Conservation (phyloP, 768 basidiomycete genomes). For the Pulveroboletus ravenelii region DNA sequence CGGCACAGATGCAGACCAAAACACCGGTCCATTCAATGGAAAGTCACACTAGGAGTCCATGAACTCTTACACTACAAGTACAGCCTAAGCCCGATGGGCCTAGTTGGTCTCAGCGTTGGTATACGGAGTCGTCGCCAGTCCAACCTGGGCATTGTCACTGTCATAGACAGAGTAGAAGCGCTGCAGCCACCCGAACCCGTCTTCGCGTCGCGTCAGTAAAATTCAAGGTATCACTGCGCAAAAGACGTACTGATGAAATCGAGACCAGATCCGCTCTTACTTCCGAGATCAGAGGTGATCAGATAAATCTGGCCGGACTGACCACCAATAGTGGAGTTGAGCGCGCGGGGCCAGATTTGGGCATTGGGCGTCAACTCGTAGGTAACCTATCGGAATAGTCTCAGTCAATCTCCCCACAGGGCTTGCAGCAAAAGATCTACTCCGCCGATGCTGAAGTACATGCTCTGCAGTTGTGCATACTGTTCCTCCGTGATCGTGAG, state of each 20-base stretch:
- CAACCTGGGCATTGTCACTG: slow-evolving; percentile 25
- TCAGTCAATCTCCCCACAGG: neutral
- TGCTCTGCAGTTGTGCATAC: slow-evolving; percentile 43
- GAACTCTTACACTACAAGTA: neutral
- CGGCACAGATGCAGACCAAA: neutral
- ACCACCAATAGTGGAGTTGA: slow-evolving; percentile 58
- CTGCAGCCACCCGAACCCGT: slow-evolving; percentile 55
- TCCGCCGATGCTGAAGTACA: slow-evolving; percentile 50
- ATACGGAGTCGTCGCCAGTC: slow-evolving; percentile 30
- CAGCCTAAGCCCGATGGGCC: neutral
- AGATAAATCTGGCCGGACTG: slow-evolving; percentile 47
- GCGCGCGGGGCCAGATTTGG: slow-evolving; percentile 63
- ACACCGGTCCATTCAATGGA: neutral
- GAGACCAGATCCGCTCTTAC: slow-evolving; percentile 48
- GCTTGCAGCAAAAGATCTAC: slow-evolving; percentile 18
- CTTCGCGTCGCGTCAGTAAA: slow-evolving; percentile 23
- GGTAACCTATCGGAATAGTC: slow-evolving; percentile 32
- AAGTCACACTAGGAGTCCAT: neutral
- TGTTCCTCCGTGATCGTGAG: slow-evolving; percentile 48
- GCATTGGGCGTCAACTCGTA: slow-evolving; percentile 59
- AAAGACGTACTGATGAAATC: slow-evolving; percentile 55
- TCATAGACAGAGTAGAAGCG: slow-evolving; percentile 57
- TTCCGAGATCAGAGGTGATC: slow-evolving; percentile 51
- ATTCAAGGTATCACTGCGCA: neutral
- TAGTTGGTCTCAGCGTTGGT: slow-evolving; percentile 44